These are phyloP conservation scores for Microbotryum saponariae DNA, from an alignment of 1,284 basidiomycete genomes.

Conservation along the genomic window DNA sequence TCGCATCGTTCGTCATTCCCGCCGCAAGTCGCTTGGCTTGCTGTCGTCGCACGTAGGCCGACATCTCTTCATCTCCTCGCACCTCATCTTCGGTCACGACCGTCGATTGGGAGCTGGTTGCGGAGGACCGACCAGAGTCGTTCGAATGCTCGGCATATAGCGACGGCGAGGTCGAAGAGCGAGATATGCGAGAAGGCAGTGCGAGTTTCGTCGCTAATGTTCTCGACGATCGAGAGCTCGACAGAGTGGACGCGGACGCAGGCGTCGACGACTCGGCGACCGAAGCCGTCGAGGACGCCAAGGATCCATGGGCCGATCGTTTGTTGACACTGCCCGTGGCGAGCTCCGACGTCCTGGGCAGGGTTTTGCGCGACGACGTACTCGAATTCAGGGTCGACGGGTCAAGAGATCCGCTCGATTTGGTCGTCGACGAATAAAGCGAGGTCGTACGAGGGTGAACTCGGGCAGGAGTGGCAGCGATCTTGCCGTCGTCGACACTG, in stretches of 20 bases:
- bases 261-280: background rate
- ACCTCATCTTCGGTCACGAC: slow-evolving; percentile 66
- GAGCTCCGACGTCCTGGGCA: slow-evolving; percentile 6
- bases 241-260: slow-evolving; percentile 2
- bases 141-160: slow-evolving; percentile 15
- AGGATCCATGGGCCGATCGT: slow-evolving; percentile 5
- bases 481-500: background rate
- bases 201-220: slow-evolving; percentile 31
- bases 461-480: background rate
- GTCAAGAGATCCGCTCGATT: slow-evolving; percentile 2
- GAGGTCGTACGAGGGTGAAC: background rate
- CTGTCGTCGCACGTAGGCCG: slow-evolving; percentile 82
- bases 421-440: background rate
- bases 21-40: slow-evolving; percentile 77
- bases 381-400: slow-evolving; percentile 6
- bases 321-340: background rate
- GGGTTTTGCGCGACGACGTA: slow-evolving; percentile 6
- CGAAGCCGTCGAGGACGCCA: slow-evolving; percentile 1
- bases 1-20: slow-evolving; percentile 69
- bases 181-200: slow-evolving; percentile 33
- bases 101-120: slow-evolving; percentile 25
- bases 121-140: slow-evolving; percentile 26
- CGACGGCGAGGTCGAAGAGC: slow-evolving; percentile 27
- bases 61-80: slow-evolving; percentile 92
- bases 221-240: slow-evolving; percentile 29